Conservation (phyloP, 495 filamentous ascomycete species). For the Aspergillus conjunctus region DNA sequence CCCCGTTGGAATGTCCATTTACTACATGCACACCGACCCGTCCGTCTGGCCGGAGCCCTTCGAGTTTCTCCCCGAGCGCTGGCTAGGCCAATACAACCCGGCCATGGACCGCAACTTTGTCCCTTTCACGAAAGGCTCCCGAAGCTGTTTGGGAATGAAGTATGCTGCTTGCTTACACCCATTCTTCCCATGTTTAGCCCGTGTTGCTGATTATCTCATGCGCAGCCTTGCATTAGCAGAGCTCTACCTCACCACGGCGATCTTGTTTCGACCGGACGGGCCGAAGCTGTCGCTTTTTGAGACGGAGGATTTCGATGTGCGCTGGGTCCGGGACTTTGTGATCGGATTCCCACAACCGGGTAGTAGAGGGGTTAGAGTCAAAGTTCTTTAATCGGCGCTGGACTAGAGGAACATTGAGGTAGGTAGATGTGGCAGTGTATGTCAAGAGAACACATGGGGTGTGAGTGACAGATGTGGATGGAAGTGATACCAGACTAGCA, state of each 20-base stretch:
- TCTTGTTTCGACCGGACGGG: slow-evolving; percentile 10
- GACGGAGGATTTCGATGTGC: slow-evolving; percentile 10
- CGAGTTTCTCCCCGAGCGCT: slow-evolving; percentile 11
- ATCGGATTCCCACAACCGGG: slow-evolving; percentile 1
- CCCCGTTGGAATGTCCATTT: slow-evolving; percentile 16
- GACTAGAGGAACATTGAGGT: no score
- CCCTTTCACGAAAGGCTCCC: slow-evolving; percentile 11
- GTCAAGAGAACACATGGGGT: no score
- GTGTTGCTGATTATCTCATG: background rate
- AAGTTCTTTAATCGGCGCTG: background rate
- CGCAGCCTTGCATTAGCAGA: slow-evolving; percentile 14
- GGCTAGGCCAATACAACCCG: slow-evolving; percentile 11
- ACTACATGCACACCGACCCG: slow-evolving; percentile 10
- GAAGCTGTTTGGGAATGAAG: slow-evolving; percentile 19
- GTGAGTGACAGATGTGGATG: no score
- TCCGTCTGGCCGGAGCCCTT: slow-evolving; percentile 8
- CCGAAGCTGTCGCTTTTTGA: slow-evolving; percentile 10
- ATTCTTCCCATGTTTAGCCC: background rate
- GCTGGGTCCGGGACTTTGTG: background rate
- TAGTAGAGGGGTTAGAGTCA: background rate
- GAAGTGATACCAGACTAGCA: no score
- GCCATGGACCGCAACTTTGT: slow-evolving; percentile 14
- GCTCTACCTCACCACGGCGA: slow-evolving; percentile 8
- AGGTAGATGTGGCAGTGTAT: no score
- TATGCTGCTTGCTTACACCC: background rate